Evolutionary conservation across 176 grass and related monocot genomes (phyloP).

Genomic region (Carex littledalei): DNA sequence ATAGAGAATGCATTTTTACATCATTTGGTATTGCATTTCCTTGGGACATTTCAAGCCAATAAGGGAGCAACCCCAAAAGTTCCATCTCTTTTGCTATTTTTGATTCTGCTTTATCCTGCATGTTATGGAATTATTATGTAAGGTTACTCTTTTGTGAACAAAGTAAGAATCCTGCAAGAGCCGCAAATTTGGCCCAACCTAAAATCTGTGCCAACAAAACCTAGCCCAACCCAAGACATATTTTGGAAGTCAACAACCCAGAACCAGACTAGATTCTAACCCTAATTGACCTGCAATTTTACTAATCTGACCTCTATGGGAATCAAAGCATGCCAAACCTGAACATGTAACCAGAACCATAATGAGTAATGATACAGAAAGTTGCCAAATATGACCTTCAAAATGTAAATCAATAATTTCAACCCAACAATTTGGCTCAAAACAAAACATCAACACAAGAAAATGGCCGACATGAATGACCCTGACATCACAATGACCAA

Average conservation of each 20-base stretch:
- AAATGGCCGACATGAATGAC: background rate
- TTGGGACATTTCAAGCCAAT: conserved; percentile 76
- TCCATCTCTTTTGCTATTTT: conserved; percentile 54
- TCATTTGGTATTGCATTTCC: conserved; percentile 82
- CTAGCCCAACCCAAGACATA: background rate
- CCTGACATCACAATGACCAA: too few relatives aligned
- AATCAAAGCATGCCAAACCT: background rate
- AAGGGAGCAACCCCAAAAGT: conserved; percentile 66
- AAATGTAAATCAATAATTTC: background rate
- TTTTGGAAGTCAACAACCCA: background rate
- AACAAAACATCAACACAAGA: background rate
- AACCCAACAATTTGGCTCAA: background rate
- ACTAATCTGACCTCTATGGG: background rate
- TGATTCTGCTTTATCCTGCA: conserved; percentile 38
- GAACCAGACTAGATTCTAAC: background rate
- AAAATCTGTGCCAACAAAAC: background rate
- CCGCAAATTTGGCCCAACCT: background rate
- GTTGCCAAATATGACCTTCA: background rate
- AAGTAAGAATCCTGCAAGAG: background rate
- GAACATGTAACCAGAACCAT: background rate
- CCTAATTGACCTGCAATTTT: background rate
- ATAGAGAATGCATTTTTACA: conserved; percentile 69
- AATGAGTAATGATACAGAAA: background rate
- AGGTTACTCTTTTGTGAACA: background rate
- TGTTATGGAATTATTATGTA: background rate